Conservation (phyloP, 2,329 filamentous ascomycete species). For the Fusarium sarcochroum region DNA sequence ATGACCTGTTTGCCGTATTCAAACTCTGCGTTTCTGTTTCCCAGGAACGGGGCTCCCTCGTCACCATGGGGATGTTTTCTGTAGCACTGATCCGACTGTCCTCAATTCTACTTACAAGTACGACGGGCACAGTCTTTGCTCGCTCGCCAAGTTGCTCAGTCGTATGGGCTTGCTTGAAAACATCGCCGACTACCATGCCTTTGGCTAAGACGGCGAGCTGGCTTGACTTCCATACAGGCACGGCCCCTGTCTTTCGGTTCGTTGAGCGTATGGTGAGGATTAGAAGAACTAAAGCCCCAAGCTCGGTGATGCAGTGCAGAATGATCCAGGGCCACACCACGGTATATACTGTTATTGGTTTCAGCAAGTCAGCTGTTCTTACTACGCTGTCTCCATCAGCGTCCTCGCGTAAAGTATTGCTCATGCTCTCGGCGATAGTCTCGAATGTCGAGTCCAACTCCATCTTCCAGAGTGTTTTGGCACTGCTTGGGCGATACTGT, state of each 20-base stretch:
- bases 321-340: conserved; percentile 32
- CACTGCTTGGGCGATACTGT: conserved; percentile 14
- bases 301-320: conserved; percentile 17
- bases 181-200: conserved; percentile 13
- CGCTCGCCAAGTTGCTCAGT: not conserved
- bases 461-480: conserved; percentile 20
- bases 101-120: not conserved
- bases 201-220: conserved; percentile 28
- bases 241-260: not conserved
- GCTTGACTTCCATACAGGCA: conserved; percentile 31
- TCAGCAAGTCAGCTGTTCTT: conserved; percentile 1
- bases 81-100: not conserved
- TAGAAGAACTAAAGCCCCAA: conserved; percentile 14
- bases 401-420: conserved; percentile 23
- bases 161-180: conserved; percentile 17
- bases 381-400: not conserved
- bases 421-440: conserved; percentile 33
- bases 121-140: conserved; percentile 8
- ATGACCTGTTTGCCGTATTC: not conserved
- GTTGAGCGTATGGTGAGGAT: conserved; percentile 7
- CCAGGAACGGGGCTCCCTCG: not conserved
- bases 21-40: not conserved
- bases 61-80: not conserved
- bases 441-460: conserved; percentile 12
- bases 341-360: conserved; percentile 18